A percentile compares a stretch with the other conserved stretches of the same genome.
phyloP scores from a whole-genome alignment of 2,329 filamentous ascomycete species.

The Claviceps lovelessii region DNA sequence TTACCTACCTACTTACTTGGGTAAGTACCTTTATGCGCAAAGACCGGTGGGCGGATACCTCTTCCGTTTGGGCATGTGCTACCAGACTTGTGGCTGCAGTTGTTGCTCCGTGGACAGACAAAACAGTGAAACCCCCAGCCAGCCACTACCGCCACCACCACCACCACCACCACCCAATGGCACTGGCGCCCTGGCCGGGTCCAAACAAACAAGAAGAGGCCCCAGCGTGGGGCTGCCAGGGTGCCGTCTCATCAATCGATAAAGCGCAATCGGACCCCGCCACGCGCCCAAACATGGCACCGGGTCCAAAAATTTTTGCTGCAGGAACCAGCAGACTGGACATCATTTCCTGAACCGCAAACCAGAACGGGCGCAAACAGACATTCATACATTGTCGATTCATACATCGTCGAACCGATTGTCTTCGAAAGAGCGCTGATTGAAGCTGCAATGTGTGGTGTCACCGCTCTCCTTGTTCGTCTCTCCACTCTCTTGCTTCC shows the following conservation, averaged over 20 bases:
- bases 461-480: conserved; percentile 2
- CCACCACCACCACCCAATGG: no score
- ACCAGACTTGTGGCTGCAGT: no score
- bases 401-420: background rate
- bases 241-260: background rate
- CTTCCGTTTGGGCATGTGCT: no score
- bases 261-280: background rate
- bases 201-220: background rate
- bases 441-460: conserved; percentile 1
- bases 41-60: no score
- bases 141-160: no score
- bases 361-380: background rate
- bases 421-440: background rate
- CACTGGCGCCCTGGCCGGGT: no score
- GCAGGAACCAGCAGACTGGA: background rate
- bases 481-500: background rate
- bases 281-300: background rate
- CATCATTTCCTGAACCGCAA: background rate
- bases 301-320: background rate
- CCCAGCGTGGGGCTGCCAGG: no score
- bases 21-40: no score
- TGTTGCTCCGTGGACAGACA: no score
- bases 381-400: no score
- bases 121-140: no score
- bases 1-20: no score